Conservation (phyloP, 2,329 filamentous ascomycete genomes). For the Phyllosticta paracitricarpa region DNA sequence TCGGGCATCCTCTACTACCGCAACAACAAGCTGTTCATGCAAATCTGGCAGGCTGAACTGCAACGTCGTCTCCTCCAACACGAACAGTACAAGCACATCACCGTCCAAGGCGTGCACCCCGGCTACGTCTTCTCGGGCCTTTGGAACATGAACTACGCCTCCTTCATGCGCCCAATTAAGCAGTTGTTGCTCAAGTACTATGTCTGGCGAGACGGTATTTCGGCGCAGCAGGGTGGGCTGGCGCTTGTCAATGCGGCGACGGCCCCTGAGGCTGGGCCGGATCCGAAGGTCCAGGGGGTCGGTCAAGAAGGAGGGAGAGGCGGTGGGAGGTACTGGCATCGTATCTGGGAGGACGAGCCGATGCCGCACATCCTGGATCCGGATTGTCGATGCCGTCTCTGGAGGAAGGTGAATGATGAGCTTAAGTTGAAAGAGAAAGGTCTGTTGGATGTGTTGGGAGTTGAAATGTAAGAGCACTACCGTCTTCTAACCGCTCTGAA, state of each 20-base stretch:
- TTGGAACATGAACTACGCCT: conserved; percentile 19
- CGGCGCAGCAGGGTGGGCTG: conserved; percentile 17
- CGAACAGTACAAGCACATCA: conserved; percentile 18
- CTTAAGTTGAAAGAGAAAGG: conserved; percentile 16
- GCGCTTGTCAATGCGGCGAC: conserved; percentile 17
- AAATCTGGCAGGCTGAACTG: conserved; percentile 24
- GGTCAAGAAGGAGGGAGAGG: conserved; percentile 11
- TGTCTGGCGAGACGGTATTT: conserved; percentile 14
- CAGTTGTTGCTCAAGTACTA: conserved; percentile 1
- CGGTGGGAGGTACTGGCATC: conserved; percentile 18
- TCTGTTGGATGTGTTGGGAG: conserved; percentile 11
- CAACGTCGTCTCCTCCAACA: conserved; percentile 17
- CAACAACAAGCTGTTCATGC: conserved; percentile 27
- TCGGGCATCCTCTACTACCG: conserved; percentile 15
- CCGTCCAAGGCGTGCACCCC: conserved; percentile 23
- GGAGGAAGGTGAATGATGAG: conserved; percentile 17
- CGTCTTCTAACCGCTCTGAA: too few species aligned
- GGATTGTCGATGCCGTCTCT: conserved; percentile 16
- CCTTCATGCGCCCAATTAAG: conserved; percentile 6
- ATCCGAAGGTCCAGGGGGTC: conserved; percentile 13
- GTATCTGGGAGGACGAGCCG: conserved; percentile 16
- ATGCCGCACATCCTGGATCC: conserved; percentile 19
- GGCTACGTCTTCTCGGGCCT: conserved; percentile 23
- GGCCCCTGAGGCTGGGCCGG: conserved; percentile 12
- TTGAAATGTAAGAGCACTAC: background rate